These are phyloP conservation scores for Stentor coeruleus DNA, from an alignment of 73 alveolate species.

Conservation along the genomic window DNA sequence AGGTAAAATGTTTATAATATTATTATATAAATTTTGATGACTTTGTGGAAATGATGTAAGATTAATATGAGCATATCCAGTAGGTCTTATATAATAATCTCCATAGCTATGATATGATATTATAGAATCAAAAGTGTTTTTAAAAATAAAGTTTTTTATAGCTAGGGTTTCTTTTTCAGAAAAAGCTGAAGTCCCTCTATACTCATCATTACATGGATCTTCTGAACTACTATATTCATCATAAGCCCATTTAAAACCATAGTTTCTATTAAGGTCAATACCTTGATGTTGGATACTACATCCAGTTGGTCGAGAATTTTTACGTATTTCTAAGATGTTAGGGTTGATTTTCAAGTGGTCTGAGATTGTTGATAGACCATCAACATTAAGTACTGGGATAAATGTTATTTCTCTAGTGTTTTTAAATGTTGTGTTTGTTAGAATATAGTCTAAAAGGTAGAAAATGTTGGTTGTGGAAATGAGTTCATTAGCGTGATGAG, in stretches of 20 bases:
- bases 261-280: constrained; percentile 93
- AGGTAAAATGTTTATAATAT: not conserved
- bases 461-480: constrained; percentile 7
- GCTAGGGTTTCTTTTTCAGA: constrained; percentile 92
- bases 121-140: constrained; percentile 56
- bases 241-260: constrained; percentile 71
- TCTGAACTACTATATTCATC: constrained; percentile 82
- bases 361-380: constrained; percentile 64
- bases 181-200: constrained; percentile 86
- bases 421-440: constrained; percentile 11
- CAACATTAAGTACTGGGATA: constrained; percentile 87
- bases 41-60: not conserved
- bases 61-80: constrained; percentile 38
- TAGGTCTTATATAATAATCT: constrained; percentile 76
- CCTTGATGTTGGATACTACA: constrained; percentile 55
- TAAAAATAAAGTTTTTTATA: constrained; percentile 62
- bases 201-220: constrained; percentile 84
- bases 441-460: not conserved
- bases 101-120: constrained; percentile 92
- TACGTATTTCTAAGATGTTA: constrained; percentile 45
- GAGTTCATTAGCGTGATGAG: not conserved
- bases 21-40: not conserved
- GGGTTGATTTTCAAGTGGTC: constrained; percentile 35
- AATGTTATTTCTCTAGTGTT: constrained; percentile 34
- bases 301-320: constrained; percentile 58